Evolutionary conservation across 1,284 basidiomycete species (phyloP).

Genomic region (Puccinia horiana): DNA sequence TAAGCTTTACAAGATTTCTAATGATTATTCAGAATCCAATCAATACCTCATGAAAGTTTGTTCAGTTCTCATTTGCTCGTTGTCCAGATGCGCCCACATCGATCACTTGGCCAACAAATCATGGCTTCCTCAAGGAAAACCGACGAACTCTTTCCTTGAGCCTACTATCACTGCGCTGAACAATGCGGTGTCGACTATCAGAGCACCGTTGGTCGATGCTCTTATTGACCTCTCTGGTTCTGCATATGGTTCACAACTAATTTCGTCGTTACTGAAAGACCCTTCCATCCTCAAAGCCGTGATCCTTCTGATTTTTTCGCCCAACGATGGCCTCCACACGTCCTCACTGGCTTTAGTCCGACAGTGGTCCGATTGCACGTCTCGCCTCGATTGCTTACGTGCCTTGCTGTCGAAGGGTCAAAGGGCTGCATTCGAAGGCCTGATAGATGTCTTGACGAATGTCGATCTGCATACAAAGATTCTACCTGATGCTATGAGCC

Average conservation of each 20-base stretch:
- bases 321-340: conserved; percentile 46
- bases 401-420: conserved; percentile 71
- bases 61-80: conserved; percentile 35
- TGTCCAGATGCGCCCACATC: conserved; percentile 47
- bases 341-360: conserved; percentile 47
- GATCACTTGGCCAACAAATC: conserved; percentile 25
- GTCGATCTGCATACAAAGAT: conserved; percentile 68
- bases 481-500: conserved; percentile 77
- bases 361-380: conserved; percentile 62
- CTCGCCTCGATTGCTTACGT: conserved; percentile 79
- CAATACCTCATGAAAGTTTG: conserved; percentile 7
- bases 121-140: conserved; percentile 32
- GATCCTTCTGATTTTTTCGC: conserved; percentile 39
- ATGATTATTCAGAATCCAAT: conserved; percentile 24
- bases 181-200: conserved; percentile 22
- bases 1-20: conserved; percentile 31
- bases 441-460: conserved; percentile 68
- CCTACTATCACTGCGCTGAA: conserved; percentile 36
- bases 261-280: conserved; percentile 21
- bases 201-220: conserved; percentile 40
- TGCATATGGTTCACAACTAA: conserved; percentile 28
- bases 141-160: conserved; percentile 9
- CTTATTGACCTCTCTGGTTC: conserved; percentile 45
- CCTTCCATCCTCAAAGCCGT: conserved; percentile 37
- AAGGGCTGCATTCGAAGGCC: conserved; percentile 68